These are phyloP conservation scores for Corchorus olitorius DNA, from an alignment of 345 rosid genomes.

Conservation along the genomic window DNA sequence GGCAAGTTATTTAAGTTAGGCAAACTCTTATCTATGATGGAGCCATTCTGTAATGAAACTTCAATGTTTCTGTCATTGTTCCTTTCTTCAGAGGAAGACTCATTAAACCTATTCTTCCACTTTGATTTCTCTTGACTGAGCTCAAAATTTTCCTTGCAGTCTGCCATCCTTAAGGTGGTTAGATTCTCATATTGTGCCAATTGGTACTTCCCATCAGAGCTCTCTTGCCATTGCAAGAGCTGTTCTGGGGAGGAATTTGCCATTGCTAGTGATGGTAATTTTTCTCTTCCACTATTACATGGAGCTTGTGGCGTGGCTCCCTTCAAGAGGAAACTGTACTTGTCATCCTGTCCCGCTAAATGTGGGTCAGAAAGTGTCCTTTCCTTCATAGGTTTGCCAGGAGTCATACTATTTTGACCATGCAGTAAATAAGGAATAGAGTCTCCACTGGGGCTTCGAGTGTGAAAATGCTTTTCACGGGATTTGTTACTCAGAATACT, in stretches of 20 bases:
- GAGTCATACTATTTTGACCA: constrained; percentile 31
- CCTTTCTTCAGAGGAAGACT: constrained; percentile 28
- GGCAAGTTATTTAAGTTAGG: constrained; percentile 32
- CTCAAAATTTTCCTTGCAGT: constrained; percentile 25
- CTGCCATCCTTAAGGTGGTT: constrained; percentile 22
- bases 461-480: constrained; percentile 38
- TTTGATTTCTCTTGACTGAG: constrained; percentile 24
- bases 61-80: constrained; percentile 22
- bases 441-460: constrained; percentile 49
- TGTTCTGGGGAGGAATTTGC: constrained; percentile 34
- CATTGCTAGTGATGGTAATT: constrained; percentile 41
- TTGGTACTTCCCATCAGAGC: constrained; percentile 28
- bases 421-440: constrained; percentile 24
- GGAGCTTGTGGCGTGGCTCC: constrained; percentile 29
- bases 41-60: constrained; percentile 23
- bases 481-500: constrained; percentile 31
- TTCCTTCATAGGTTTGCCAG: constrained; percentile 41
- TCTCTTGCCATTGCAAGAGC: constrained; percentile 39
- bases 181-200: constrained; percentile 22
- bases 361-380: constrained; percentile 59
- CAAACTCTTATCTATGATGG: constrained; percentile 24
- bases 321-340: constrained; percentile 19
- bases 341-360: constrained; percentile 47
- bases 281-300: constrained; percentile 39
- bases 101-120: constrained; percentile 26